phyloP scores from a whole-genome alignment of 352 stramenopile genomes.

The Globisporangium yorkense region DNA sequence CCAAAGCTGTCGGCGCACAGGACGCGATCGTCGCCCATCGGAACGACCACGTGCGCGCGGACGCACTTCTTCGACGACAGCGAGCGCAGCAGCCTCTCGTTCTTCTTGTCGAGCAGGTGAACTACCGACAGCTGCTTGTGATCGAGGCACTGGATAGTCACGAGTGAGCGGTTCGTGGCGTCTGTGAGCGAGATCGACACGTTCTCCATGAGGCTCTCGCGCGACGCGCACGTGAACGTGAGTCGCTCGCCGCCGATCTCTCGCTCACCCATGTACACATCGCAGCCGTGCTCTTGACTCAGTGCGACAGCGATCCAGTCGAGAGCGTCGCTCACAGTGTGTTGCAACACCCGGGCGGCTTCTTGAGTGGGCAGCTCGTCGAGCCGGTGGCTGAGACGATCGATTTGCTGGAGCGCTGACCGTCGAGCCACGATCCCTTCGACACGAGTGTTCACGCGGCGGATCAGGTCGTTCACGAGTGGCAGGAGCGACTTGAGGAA shows the following conservation, averaged over 20 bases:
- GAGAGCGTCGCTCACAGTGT: slow-evolving; percentile 19
- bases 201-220: slow-evolving; percentile 38
- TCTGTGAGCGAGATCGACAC: slow-evolving; percentile 27
- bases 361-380: slow-evolving; percentile 7
- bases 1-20: slow-evolving; percentile 59
- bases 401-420: slow-evolving; percentile 20
- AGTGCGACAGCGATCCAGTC: slow-evolving; percentile 23
- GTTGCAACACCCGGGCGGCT: slow-evolving; percentile 17
- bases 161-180: slow-evolving; percentile 23
- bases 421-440: slow-evolving; percentile 38
- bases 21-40: slow-evolving; percentile 49
- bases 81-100: slow-evolving; percentile 15
- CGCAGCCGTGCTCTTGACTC: slow-evolving; percentile 19
- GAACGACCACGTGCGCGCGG: slow-evolving; percentile 29
- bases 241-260: slow-evolving; percentile 14
- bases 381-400: slow-evolving; percentile 8
- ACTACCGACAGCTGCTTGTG: slow-evolving; percentile 27
- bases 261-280: slow-evolving; percentile 50
- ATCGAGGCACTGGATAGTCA: slow-evolving; percentile 38
- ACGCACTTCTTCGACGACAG: slow-evolving; percentile 24
- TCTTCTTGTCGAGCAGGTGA: slow-evolving; percentile 21
- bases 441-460: slow-evolving; percentile 35
- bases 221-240: slow-evolving; percentile 21
- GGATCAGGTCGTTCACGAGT: slow-evolving; percentile 37
- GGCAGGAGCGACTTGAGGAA: slow-evolving; percentile 40